Evolutionary conservation across 768 basidiomycete genomes (phyloP).

Genomic region (Trametes villosa): DNA sequence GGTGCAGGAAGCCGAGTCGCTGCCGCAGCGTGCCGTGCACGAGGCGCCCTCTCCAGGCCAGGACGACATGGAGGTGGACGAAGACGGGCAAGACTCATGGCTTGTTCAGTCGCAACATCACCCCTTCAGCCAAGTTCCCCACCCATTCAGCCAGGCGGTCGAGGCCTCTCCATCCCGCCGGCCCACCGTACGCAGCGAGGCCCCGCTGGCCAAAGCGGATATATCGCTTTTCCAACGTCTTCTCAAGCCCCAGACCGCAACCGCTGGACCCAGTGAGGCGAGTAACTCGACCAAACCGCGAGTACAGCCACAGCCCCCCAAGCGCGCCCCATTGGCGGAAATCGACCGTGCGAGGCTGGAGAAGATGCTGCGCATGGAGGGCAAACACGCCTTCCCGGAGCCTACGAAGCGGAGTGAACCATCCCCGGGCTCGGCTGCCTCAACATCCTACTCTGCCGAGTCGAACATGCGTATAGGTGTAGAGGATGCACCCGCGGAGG

Average conservation of each 20-base stretch:
- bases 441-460: too few species aligned
- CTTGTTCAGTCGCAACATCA: constrained; percentile 17
- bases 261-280: not conserved
- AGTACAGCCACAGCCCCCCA: not conserved
- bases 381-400: not conserved
- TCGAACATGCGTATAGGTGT: too few species aligned
- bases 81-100: not conserved
- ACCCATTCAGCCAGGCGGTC: constrained; percentile 24
- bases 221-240: constrained; percentile 9
- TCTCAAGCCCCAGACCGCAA: not conserved
- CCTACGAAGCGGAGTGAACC: not conserved
- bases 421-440: too few species aligned
- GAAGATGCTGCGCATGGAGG: constrained; percentile 2
- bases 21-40: not conserved
- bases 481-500: not conserved
- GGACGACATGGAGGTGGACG: not conserved
- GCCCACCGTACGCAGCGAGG: not conserved
- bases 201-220: constrained; percentile 6
- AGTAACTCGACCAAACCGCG: not conserved
- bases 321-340: not conserved
- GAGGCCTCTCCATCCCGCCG: not conserved
- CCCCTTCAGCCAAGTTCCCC: constrained; percentile 22
- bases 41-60: too few species aligned
- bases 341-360: not conserved
- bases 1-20: not conserved